These are phyloP conservation scores for Sporisorium exsertum DNA, from an alignment of 1,284 basidiomycete species.

Conservation along the genomic window DNA sequence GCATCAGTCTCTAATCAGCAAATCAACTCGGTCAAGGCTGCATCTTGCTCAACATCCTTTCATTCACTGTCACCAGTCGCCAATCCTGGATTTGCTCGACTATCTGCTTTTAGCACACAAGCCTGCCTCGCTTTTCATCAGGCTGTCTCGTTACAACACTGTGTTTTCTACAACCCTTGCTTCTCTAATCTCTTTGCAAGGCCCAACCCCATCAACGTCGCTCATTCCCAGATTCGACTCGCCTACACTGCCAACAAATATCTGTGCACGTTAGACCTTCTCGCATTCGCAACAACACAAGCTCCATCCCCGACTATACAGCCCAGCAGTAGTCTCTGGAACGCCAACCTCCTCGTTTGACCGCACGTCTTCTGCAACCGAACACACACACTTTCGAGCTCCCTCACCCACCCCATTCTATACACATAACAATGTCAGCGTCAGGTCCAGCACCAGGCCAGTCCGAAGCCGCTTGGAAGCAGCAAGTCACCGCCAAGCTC, in stretches of 20 bases:
- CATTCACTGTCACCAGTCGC: constrained; percentile 1
- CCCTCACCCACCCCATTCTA: background rate
- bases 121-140: background rate
- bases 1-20: background rate
- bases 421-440: constrained; percentile 45
- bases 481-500: constrained; percentile 50
- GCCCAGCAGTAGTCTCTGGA: background rate
- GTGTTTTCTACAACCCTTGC: background rate
- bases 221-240: constrained; percentile 1
- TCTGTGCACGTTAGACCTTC: constrained; percentile 35
- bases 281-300: background rate
- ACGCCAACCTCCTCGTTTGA: background rate
- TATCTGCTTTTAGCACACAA: background rate
- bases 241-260: constrained; percentile 48
- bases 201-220: background rate
- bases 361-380: background rate
- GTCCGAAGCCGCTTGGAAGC: constrained; percentile 56
- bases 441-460: constrained; percentile 61
- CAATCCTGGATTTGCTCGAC: background rate
- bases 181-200: constrained; percentile 6
- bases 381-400: background rate
- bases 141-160: background rate
- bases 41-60: background rate
- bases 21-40: background rate
- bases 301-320: background rate